Evolutionary conservation across 164 flowering plant genomes (phyloP).

Genomic region (Stephania yunnanensis): DNA sequence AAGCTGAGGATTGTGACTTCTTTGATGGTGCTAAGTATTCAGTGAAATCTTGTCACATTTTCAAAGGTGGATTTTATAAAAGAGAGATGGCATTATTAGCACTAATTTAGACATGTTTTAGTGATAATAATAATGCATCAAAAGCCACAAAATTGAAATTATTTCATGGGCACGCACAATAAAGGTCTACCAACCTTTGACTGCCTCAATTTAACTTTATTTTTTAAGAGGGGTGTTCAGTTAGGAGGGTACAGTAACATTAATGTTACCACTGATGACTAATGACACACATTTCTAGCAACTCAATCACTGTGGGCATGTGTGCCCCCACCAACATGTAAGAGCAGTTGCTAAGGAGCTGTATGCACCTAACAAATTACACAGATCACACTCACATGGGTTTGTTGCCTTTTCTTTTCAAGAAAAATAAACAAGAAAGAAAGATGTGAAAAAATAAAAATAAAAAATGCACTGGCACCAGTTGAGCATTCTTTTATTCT

Average conservation of each 20-base stretch:
- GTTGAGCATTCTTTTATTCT: too few relatives aligned
- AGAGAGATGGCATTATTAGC: background rate
- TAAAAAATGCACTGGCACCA: too few relatives aligned
- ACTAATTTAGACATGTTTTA: background rate
- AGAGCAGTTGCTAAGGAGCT: background rate
- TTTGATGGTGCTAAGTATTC: too few relatives aligned
- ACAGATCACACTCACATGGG: constrained; percentile 1
- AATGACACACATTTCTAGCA: background rate
- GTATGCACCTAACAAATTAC: background rate
- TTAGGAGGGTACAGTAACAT: background rate
- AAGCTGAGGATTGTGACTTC: too few relatives aligned
- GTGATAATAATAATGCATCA: background rate
- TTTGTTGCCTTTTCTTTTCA: background rate
- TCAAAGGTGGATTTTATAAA: too few relatives aligned
- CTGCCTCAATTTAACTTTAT: background rate
- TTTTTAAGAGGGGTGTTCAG: background rate
- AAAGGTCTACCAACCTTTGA: background rate
- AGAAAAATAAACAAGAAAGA: background rate
- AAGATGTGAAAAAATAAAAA: too few relatives aligned
- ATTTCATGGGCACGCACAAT: background rate
- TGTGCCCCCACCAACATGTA: background rate
- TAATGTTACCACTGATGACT: background rate
- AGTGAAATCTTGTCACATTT: too few relatives aligned
- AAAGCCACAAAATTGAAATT: background rate
- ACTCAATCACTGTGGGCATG: background rate